Base-by-base conservation (phyloP, 768 basidiomycete genomes). In the Leccinum aurantiacum region DNA sequence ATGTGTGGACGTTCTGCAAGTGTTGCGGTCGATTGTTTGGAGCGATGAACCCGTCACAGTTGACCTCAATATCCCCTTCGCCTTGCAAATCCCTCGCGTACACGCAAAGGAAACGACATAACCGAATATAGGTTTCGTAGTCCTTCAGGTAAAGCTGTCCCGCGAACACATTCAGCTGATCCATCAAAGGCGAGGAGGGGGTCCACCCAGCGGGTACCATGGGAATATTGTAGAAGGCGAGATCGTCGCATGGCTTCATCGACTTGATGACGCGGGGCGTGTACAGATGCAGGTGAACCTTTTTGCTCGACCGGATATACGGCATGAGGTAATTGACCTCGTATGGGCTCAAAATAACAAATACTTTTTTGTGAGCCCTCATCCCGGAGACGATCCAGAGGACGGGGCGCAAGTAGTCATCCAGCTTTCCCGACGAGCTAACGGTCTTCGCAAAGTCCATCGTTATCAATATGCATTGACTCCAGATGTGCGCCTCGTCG, bases 241-340 rank as follows among this genome's bases (percentile, higher is more conserved):
- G 49, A 51, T 51, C 49, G 27, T 51, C 49, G 51, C 76, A 76
- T 10, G 77, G 62, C 25, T 66, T 63, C 74, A 76, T 78, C 4
- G 66, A 65, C 29, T 67, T 61, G 6, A 64, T 72, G 46, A 76
- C 68, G 3, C 78, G 70, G 6, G 81, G 77, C 0, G 79, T 67
- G 59, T 83, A 83, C 5, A 77, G 41, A 59, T 82, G 79, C 13
- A 83, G 72, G 56, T 72, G 69, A n/a, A 77, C 76, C 8, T 62
- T 27, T 6, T 65, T 58, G 64, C 71, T 73, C 22, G 38, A 37
- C n/a, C 70, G 75, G 58, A 83, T 78, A 0, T 13, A 8, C 63
- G 78, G 69, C 2, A 81, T 68, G 22, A 80, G 68, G 41, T 52
- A 56, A 47, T 81, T 72, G 44, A 65, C 77, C 65, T 83, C 80